A percentile compares a stretch with the other conserved stretches of the same genome.
Conservation (phyloP, 257 asterid species). For the Gynochthodes officinalis region DNA sequence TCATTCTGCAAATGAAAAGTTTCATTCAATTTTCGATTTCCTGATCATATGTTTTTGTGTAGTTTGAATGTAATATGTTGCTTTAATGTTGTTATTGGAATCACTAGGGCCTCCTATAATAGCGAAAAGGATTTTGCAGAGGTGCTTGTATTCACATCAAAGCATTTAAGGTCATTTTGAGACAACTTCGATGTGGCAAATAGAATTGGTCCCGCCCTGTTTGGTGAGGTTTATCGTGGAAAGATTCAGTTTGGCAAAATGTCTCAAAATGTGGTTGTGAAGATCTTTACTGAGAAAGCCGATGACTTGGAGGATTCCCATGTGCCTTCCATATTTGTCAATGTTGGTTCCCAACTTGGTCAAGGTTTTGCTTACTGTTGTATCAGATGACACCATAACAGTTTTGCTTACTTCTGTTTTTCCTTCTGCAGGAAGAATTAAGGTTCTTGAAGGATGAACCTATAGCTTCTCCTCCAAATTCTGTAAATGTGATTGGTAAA, state of each 20-base stretch:
- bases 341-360: neutral
- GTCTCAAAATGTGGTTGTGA: neutral
- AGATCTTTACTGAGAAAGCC: neutral
- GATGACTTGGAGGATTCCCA: neutral
- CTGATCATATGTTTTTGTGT: no score
- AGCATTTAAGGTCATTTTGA: neutral
- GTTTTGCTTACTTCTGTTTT: neutral
- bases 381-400: no score
- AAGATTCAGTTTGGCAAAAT: neutral
- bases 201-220: neutral
- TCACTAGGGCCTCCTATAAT: neutral
- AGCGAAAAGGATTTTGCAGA: neutral
- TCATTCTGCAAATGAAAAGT: no score
- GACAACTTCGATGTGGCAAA: neutral
- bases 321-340: neutral
- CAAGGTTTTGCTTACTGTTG: no score
- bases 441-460: neutral
- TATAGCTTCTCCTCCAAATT: neutral
- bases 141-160: neutral
- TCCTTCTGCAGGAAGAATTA: neutral
- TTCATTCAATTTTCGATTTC: no score
- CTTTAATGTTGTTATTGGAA: neutral
- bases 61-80: neutral
- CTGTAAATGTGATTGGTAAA: neutral
- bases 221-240: neutral